These are phyloP conservation scores for Pseudogymnoascus sp. DNA, from an alignment of 2,329 filamentous ascomycete species.

Conservation along the genomic window DNA sequence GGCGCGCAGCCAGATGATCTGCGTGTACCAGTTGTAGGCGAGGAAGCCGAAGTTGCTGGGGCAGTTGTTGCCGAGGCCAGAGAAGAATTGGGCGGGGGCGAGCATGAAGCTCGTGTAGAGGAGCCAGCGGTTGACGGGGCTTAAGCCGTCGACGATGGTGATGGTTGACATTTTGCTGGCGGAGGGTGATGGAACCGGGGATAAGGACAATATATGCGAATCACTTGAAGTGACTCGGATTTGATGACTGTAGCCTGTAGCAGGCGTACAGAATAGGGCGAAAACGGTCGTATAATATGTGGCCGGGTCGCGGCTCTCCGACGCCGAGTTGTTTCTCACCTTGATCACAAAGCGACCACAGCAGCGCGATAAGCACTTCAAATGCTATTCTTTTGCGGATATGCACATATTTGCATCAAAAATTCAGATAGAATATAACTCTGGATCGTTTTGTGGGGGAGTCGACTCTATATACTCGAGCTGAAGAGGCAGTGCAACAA, in stretches of 20 bases:
- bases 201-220: background rate
- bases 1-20: constrained; percentile 10
- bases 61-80: constrained; percentile 12
- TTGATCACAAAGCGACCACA: background rate
- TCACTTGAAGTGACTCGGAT: background rate
- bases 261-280: background rate
- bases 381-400: background rate
- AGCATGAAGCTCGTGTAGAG: constrained; percentile 14
- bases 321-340: background rate
- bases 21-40: constrained; percentile 15
- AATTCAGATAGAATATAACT: background rate
- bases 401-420: background rate
- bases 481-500: background rate
- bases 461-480: background rate
- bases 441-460: background rate
- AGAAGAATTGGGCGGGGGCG: constrained; percentile 12
- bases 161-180: background rate
- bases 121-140: constrained; percentile 13
- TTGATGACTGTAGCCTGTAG: background rate
- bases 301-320: background rate
- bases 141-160: constrained; percentile 12
- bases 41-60: constrained; percentile 14
- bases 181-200: background rate
- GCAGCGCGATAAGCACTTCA: background rate
- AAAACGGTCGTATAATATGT: background rate